These are phyloP conservation scores for Nyssa sinensis DNA, from an alignment of 148 eudicot species.

Conservation along the genomic window DNA sequence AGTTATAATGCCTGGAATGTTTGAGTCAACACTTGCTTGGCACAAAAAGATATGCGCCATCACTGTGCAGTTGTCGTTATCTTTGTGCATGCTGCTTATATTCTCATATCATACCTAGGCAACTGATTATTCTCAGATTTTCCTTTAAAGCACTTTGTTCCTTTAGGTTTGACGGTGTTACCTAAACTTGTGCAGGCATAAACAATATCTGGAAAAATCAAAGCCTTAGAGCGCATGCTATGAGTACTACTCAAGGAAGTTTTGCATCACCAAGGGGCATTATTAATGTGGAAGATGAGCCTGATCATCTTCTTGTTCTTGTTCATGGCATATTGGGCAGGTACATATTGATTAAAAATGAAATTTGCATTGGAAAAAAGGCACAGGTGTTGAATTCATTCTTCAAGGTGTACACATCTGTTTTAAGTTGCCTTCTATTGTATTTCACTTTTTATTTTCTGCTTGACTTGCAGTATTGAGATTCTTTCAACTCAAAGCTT, in stretches of 20 bases:
- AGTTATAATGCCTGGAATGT: not conserved
- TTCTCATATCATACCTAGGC: not conserved
- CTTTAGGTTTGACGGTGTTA: constrained; percentile 6
- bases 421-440: too few relatives aligned
- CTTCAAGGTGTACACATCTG: too few relatives aligned
- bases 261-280: constrained; percentile 35
- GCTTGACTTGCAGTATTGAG: not conserved
- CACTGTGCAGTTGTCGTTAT: not conserved
- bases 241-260: constrained; percentile 60
- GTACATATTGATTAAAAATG: constrained; percentile 31
- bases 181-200: constrained; percentile 40
- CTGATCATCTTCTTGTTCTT: constrained; percentile 96
- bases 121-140: not conserved
- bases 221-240: constrained; percentile 48
- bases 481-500: not conserved
- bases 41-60: not conserved
- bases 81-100: not conserved
- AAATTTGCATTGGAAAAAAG: not conserved
- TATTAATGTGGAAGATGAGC: constrained; percentile 39
- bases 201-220: constrained; percentile 40
- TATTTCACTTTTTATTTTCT: not conserved
- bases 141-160: not conserved
- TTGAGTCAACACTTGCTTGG: not conserved
- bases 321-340: constrained; percentile 97
- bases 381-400: too few relatives aligned